Percentiles rank a stretch among this genome's conserved stretches.
phyloP scores from a whole-genome alignment of 495 filamentous ascomycete species.

The Lasiosphaeris hirsuta region DNA sequence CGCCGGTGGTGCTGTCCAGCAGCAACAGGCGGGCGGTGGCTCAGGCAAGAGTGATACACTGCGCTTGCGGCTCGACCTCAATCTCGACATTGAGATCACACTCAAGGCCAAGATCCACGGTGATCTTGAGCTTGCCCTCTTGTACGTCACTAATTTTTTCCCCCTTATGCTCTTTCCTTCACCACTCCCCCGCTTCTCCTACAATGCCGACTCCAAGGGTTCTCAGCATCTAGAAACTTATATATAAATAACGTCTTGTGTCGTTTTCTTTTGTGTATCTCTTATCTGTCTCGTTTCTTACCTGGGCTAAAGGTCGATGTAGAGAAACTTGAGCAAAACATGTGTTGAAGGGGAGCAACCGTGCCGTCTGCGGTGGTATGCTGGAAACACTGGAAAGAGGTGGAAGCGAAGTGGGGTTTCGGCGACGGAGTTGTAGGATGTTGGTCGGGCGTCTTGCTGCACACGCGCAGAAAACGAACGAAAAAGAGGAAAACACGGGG shows the following conservation, averaged over 20 bases:
- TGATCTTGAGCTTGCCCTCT: constrained; percentile 77
- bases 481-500: constrained; percentile 16
- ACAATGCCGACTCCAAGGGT: constrained; percentile 17
- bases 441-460: not conserved
- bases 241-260: not conserved
- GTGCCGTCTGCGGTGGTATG: no score
- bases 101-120: constrained; percentile 92
- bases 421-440: not conserved
- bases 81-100: constrained; percentile 85
- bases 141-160: constrained; percentile 57
- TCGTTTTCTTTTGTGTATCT: constrained; percentile 5
- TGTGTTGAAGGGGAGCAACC: not conserved
- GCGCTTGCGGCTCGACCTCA: constrained; percentile 73
- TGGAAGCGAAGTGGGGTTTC: not conserved
- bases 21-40: constrained; percentile 49
- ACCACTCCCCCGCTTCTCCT: not conserved
- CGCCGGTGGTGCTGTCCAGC: constrained; percentile 41
- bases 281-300: constrained; percentile 25
- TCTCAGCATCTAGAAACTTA: constrained; percentile 15
- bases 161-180: constrained; percentile 9
- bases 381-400: not conserved
- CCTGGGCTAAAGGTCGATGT: constrained; percentile 36
- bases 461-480: constrained; percentile 5
- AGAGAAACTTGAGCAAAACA: constrained; percentile 33
- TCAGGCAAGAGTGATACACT: constrained; percentile 61